A percentile compares a stretch with the other conserved stretches of the same genome.
phyloP scores from a whole-genome alignment of 768 basidiomycete genomes.

The Phlegmacium glaucopus region DNA sequence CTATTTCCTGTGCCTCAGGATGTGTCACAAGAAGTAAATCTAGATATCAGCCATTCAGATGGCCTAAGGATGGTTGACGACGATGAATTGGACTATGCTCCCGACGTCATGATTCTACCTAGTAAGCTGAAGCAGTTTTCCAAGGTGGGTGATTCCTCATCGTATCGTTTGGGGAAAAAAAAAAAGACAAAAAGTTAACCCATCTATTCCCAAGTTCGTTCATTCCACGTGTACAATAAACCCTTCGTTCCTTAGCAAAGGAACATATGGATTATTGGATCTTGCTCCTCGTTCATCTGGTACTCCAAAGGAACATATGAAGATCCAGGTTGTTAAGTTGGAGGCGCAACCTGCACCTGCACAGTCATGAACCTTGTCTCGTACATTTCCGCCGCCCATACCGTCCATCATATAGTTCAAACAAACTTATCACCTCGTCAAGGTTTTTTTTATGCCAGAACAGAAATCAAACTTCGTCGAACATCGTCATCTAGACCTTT shows the following conservation, averaged over 20 bases:
- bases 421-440: conserved; percentile 1
- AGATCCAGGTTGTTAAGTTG: conserved; percentile 29
- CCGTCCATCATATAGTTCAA: not conserved
- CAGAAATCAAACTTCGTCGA: conserved; percentile 47
- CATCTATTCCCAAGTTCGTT: conserved; percentile 49
- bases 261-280: conserved; percentile 47
- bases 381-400: not conserved
- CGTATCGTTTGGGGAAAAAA: not conserved
- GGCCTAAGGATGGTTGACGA: conserved; percentile 35
- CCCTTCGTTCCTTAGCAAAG: conserved; percentile 72
- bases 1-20: conserved; percentile 84
- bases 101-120: conserved; percentile 84
- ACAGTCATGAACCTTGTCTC: not conserved
- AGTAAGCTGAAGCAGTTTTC: conserved; percentile 88
- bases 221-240: conserved; percentile 81
- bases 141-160: conserved; percentile 49
- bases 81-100: conserved; percentile 47
- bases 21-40: conserved; percentile 75
- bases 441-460: conserved; percentile 18
- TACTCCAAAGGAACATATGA: conserved; percentile 31
- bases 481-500: conserved; percentile 65
- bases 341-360: conserved; percentile 14
- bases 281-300: conserved; percentile 25
- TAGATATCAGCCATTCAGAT: conserved; percentile 80
- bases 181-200: too few relatives aligned